These are phyloP conservation scores for Apiotrichum laibachii DNA, from an alignment of 1,284 basidiomycete genomes.

Conservation along the genomic window DNA sequence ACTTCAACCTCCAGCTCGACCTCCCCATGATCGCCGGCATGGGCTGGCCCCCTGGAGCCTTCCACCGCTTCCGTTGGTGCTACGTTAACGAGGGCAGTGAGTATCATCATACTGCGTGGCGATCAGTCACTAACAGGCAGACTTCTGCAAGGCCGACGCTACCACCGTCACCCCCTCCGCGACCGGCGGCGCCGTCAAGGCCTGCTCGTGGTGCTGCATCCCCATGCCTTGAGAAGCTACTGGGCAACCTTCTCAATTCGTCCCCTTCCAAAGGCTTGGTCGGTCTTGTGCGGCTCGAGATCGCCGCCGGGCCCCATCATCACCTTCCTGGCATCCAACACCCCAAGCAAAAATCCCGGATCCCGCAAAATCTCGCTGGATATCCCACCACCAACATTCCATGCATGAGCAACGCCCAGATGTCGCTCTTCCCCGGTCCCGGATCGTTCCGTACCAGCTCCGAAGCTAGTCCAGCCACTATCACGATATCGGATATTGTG, in stretches of 20 bases:
- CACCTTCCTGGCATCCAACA: too few species aligned
- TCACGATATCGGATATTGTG: too few species aligned
- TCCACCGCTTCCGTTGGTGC: slow-evolving; percentile 11
- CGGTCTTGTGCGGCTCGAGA: too few species aligned
- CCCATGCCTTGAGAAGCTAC: slow-evolving; percentile 4
- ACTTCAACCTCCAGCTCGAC: not conserved
- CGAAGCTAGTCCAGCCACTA: too few species aligned
- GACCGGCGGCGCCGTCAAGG: not conserved
- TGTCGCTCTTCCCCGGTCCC: not conserved
- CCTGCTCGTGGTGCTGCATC: slow-evolving; percentile 2
- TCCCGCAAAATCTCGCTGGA: too few species aligned
- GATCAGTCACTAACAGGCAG: not conserved
- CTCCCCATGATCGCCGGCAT: slow-evolving; percentile 1
- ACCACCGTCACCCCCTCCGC: not conserved
- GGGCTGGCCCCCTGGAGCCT: slow-evolving; percentile 8
- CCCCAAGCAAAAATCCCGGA: too few species aligned
- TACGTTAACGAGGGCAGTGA: slow-evolving; percentile 10
- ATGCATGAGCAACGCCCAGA: too few species aligned
- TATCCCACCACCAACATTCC: too few species aligned
- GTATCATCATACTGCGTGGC: not conserved
- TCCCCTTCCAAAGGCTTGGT: too few species aligned
- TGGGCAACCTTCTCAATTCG: too few species aligned
- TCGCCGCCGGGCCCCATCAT: too few species aligned
- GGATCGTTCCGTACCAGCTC: not conserved
- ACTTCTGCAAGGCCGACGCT: slow-evolving; percentile 8